A percentile compares a stretch with the other conserved stretches of the same genome.
These are phyloP conservation scores for Zasmidium citrigriseum DNA, from an alignment of 2,329 filamentous ascomycete species.

Conservation along the genomic window DNA sequence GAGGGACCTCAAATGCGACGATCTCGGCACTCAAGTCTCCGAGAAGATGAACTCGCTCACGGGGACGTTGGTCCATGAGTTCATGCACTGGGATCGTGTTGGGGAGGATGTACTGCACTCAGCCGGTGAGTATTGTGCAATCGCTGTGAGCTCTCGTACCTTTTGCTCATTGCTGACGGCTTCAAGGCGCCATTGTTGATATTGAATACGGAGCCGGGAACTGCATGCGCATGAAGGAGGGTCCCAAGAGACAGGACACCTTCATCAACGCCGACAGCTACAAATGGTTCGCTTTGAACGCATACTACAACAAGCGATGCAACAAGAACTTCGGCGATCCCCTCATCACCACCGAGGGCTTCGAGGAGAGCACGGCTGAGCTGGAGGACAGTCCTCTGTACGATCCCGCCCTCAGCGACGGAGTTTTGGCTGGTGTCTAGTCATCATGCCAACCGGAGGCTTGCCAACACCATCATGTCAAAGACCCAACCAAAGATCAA, in stretches of 20 bases:
- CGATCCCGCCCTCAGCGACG: not conserved
- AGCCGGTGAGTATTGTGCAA: no score
- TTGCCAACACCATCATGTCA: no score
- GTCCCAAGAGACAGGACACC: not conserved
- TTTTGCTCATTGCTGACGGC: no score
- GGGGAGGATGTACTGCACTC: no score
- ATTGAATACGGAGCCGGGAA: not conserved
- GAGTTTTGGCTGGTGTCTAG: not conserved
- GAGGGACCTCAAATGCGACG: not conserved
- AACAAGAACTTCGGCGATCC: not conserved
- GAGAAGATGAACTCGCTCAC: not conserved
- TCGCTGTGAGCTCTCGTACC: no score
- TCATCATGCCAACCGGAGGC: no score
- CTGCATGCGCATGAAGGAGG: not conserved
- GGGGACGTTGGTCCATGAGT: not conserved
- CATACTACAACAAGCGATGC: conserved; percentile 8
- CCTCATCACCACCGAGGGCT: not conserved
- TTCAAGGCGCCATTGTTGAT: no score
- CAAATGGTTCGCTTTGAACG: conserved; percentile 6
- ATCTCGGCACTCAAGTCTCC: not conserved
- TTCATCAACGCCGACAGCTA: conserved; percentile 7
- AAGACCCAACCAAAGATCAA: no score
- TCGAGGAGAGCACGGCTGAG: not conserved
- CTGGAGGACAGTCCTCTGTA: not conserved
- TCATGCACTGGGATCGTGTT: not conserved